Evolutionary conservation across 495 filamentous ascomycete genomes (phyloP).

Genomic region (Clohesyomyces aquaticus): DNA sequence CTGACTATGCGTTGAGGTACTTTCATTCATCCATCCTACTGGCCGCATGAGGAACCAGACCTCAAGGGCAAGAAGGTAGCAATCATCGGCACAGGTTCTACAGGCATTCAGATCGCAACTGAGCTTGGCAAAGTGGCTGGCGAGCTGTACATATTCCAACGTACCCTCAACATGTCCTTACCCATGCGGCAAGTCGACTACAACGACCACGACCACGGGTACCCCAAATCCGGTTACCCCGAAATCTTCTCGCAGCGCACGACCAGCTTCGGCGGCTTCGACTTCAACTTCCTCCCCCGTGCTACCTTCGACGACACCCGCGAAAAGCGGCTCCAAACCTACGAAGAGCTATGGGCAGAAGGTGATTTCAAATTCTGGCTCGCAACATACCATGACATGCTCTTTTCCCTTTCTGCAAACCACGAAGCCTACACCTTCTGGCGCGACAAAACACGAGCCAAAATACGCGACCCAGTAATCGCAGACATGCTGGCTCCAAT

Average conservation of each 20-base stretch:
- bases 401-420: conserved; percentile 41
- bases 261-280: conserved; percentile 17
- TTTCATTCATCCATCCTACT: conserved; percentile 13
- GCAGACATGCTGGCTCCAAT: conserved; percentile 46
- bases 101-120: conserved; percentile 22
- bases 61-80: conserved; percentile 19
- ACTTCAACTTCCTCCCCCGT: conserved; percentile 12
- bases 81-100: conserved; percentile 19
- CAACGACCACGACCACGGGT: conserved; percentile 1
- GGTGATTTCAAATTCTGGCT: conserved; percentile 45
- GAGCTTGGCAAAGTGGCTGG: conserved; percentile 4
- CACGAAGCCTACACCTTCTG: conserved; percentile 44
- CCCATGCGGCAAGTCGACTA: conserved; percentile 21
- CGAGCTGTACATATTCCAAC: conserved; percentile 15
- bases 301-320: conserved; percentile 5
- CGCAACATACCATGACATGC: conserved; percentile 44
- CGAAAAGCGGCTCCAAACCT: conserved; percentile 37
- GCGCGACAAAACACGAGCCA: conserved; percentile 41
- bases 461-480: conserved; percentile 42
- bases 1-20: neutral
- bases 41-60: conserved; percentile 23
- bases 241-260: conserved; percentile 3
- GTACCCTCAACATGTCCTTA: conserved; percentile 8
- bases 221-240: conserved; percentile 1
- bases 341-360: conserved; percentile 44